Base-by-base conservation (phyloP, 805 yeast genomes). In the Starmerella cellae region DNA sequence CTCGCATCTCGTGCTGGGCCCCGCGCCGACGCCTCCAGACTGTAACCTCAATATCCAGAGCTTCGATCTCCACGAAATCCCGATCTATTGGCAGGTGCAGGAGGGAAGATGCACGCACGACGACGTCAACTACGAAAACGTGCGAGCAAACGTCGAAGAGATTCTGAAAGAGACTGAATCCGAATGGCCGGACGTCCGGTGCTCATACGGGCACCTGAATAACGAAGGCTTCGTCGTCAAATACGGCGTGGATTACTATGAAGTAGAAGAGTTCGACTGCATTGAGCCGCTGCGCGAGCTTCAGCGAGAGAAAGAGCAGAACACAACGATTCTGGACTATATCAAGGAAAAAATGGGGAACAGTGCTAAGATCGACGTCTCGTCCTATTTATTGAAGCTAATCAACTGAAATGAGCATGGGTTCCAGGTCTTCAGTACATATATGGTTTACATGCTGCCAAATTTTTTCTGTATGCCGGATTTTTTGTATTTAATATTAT, bases 11-110 rank as follows among this genome's bases (percentile, higher is more conserved):
- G 4, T 45, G 16, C 31, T 35, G 17, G 38, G 38, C 5, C 38
- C 28, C n/a, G 10, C 30, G 17, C 39, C 3, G 20, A 38, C 14
- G 17, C 16, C 26, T 5, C 24, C 17, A 3, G 21, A 14, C 11
- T 48, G 52, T 31, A 48, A 48, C 37, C 14, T 13, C 32, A 32
- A 30, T n/a, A 31, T 47, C 13, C 50, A 47, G 39, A 43, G 41
- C 35, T 47, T 48, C 38, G 50, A 42, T 13, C 29, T 47, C 24
- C 36, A 34, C 19, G 46, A 30, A n/a, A 27, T 23, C 16, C 47
- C 50, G 18, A 30, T 48, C 11, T 48, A 37, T 38, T 48, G 52
- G 52, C 44, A 39, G 18, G 46, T 48, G 17, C 29, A 37, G 9
- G 43, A 43, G 22, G 52, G 50, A 18, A 18, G 20, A 8, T 48